phyloP scores from a whole-genome alignment of 1,284 basidiomycete genomes.

The Tilletia walkeri region DNA sequence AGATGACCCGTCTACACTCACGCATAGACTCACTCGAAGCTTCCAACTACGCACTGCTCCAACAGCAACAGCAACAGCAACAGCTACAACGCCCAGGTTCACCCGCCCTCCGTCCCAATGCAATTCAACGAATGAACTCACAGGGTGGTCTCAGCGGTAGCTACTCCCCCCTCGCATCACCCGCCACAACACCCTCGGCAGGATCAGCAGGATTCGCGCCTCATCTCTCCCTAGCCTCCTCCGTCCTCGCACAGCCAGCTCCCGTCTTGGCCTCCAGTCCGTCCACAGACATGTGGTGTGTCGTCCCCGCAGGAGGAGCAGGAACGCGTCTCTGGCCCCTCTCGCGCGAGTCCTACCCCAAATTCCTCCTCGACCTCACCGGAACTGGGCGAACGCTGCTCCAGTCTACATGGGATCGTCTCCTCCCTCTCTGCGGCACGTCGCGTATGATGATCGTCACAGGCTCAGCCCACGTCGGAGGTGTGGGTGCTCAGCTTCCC shows the following conservation, averaged over 20 bases:
- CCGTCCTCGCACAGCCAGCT: slow-evolving; percentile 31
- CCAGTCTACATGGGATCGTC: slow-evolving; percentile 51
- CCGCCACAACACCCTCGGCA: slow-evolving; percentile 6
- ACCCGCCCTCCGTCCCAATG: slow-evolving; percentile 26
- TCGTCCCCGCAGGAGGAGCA: slow-evolving; percentile 37
- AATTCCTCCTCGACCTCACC: slow-evolving; percentile 52
- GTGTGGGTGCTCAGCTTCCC: slow-evolving; percentile 45
- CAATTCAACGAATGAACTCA: slow-evolving; percentile 8
- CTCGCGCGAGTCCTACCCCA: slow-evolving; percentile 49
- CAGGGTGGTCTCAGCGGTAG: slow-evolving; percentile 3
- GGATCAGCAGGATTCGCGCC: slow-evolving; percentile 18
- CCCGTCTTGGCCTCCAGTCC: slow-evolving; percentile 46
- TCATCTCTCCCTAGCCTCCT: slow-evolving; percentile 24
- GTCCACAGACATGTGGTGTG: slow-evolving; percentile 47
- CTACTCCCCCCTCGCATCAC: slow-evolving; percentile 8
- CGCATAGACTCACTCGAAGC: slow-evolving; percentile 23
- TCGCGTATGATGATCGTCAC: slow-evolving; percentile 51
- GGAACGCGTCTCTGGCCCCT: slow-evolving; percentile 54
- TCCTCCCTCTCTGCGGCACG: slow-evolving; percentile 44
- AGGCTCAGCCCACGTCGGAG: slow-evolving; percentile 42
- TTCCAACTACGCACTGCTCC: slow-evolving; percentile 28
- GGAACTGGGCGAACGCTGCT: slow-evolving; percentile 47
- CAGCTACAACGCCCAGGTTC: slow-evolving; percentile 26
- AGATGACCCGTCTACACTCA: slow-evolving; percentile 13
- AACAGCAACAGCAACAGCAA: slow-evolving; percentile 35